These are phyloP conservation scores for Phylloporus sp. DNA, from an alignment of 768 basidiomycete genomes.

Conservation along the genomic window DNA sequence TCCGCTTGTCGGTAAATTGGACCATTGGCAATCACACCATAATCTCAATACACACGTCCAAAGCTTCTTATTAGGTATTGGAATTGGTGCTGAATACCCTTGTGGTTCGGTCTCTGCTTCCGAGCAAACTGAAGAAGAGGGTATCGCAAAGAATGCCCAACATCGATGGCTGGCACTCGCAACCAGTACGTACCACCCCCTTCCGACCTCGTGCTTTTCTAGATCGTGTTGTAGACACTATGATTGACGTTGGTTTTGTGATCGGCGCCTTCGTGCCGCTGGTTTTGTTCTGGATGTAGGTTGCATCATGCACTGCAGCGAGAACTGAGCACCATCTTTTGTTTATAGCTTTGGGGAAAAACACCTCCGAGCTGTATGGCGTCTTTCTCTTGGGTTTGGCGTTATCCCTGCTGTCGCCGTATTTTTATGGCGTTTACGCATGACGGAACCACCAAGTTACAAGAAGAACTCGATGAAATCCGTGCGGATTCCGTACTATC, in stretches of 20 bases:
- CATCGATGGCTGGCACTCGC: constrained; percentile 85
- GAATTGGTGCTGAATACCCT: constrained; percentile 86
- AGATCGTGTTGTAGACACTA: constrained; percentile 46
- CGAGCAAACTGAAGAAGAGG: constrained; percentile 83
- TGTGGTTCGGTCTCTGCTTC: constrained; percentile 86
- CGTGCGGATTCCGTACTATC: constrained; percentile 65
- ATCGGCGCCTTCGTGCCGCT: constrained; percentile 76
- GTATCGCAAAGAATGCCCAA: constrained; percentile 73
- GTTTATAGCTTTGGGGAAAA: constrained; percentile 59
- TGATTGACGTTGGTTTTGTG: constrained; percentile 86
- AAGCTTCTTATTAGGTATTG: constrained; percentile 85
- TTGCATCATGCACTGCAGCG: constrained; percentile 3
- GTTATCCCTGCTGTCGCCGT: constrained; percentile 73
- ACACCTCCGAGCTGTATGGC: constrained; percentile 85
- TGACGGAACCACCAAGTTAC: constrained; percentile 74
- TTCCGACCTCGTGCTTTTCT: not conserved
- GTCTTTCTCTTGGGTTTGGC: constrained; percentile 80
- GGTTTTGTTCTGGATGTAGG: constrained; percentile 85
- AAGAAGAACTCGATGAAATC: constrained; percentile 76
- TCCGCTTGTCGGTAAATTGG: constrained; percentile 61
- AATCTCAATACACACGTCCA: not conserved
- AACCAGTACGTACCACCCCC: constrained; percentile 56
- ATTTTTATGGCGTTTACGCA: constrained; percentile 81
- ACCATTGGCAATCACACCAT: not conserved
- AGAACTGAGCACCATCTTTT: not conserved